These are phyloP conservation scores for Taphrina confusa DNA, from an alignment of 1,139 yeast genomes.

Conservation along the genomic window DNA sequence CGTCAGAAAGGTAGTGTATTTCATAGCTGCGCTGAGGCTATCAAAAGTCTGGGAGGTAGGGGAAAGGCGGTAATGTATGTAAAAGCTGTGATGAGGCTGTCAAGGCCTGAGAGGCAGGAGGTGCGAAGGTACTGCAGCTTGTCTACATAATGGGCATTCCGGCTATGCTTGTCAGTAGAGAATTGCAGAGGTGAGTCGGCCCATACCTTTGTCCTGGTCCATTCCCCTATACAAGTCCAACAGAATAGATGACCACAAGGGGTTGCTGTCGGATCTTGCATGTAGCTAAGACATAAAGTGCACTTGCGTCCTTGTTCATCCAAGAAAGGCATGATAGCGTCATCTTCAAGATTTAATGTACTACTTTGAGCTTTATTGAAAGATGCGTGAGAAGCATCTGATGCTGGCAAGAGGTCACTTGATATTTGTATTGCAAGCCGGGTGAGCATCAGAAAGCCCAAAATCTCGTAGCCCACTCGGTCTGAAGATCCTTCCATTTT, in stretches of 20 bases:
- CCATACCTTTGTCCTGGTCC: conserved; percentile 67
- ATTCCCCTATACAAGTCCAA: conserved; percentile 86
- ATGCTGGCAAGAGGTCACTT: neutral
- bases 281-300: conserved; percentile 75
- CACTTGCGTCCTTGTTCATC: conserved; percentile 73
- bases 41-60: no score
- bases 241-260: conserved; percentile 92
- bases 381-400: neutral
- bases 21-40: no score
- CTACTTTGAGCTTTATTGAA: neutral
- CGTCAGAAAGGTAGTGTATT: no score
- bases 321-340: conserved; percentile 62
- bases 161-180: conserved; percentile 50
- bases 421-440: conserved; percentile 54
- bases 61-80: no score
- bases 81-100: no score
- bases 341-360: conserved; percentile 60
- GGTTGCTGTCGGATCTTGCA: conserved; percentile 82
- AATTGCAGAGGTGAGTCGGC: neutral
- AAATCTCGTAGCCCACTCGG: conserved; percentile 65
- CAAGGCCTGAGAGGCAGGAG: conserved; percentile 59
- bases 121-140: conserved; percentile 69
- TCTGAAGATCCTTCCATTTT: conserved; percentile 44
- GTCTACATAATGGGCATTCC: conserved; percentile 92
- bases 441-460: conserved; percentile 68